These are phyloP conservation scores for Hericium alpestre DNA, from an alignment of 768 basidiomycete species.

Conservation along the genomic window DNA sequence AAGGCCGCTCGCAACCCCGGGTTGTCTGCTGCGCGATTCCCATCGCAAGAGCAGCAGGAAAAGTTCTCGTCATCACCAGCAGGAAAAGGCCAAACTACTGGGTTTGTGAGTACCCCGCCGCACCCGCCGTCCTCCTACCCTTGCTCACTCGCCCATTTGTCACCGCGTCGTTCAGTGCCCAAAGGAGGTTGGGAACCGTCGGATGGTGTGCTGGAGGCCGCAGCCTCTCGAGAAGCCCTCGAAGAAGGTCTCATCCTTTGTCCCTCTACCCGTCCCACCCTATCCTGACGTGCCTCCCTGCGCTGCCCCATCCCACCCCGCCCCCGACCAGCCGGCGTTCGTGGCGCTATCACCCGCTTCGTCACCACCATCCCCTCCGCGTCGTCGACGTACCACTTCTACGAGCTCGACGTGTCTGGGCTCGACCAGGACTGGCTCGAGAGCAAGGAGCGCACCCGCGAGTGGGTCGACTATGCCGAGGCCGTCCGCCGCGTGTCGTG, in stretches of 20 bases:
- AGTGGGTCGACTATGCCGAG: slow-evolving; percentile 85
- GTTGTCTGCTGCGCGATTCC: slow-evolving; percentile 89
- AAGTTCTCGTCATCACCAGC: slow-evolving; percentile 77
- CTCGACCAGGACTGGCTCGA: slow-evolving; percentile 80
- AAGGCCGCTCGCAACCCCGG: slow-evolving; percentile 72
- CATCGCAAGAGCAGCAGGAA: slow-evolving; percentile 60
- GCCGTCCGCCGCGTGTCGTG: slow-evolving; percentile 64
- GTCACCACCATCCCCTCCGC: slow-evolving; percentile 74
- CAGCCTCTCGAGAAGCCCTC: slow-evolving; percentile 83
- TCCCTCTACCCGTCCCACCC: slow-evolving; percentile 63
- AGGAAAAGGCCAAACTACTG: slow-evolving; percentile 71
- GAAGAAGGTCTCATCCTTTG: slow-evolving; percentile 93
- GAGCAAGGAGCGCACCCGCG: slow-evolving; percentile 64
- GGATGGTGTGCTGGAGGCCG: slow-evolving; percentile 74
- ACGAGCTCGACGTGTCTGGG: slow-evolving; percentile 71
- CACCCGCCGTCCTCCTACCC: slow-evolving; percentile 4
- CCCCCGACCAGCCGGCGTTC: slow-evolving; percentile 64
- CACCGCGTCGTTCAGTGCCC: slow-evolving; percentile 45
- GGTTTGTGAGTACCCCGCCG: slow-evolving; percentile 69
- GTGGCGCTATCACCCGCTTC: slow-evolving; percentile 76
- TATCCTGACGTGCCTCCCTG: slow-evolving; percentile 49
- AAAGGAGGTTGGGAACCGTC: slow-evolving; percentile 86
- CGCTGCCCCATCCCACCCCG: slow-evolving; percentile 22
- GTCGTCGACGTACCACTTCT: slow-evolving; percentile 80
- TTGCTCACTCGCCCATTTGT: slow-evolving; percentile 4